A percentile compares a stretch with the other conserved stretches of the same genome.
phyloP scores from a whole-genome alignment of 2,329 filamentous ascomycete species.

The Graphilbum ipis-grandicollis region DNA sequence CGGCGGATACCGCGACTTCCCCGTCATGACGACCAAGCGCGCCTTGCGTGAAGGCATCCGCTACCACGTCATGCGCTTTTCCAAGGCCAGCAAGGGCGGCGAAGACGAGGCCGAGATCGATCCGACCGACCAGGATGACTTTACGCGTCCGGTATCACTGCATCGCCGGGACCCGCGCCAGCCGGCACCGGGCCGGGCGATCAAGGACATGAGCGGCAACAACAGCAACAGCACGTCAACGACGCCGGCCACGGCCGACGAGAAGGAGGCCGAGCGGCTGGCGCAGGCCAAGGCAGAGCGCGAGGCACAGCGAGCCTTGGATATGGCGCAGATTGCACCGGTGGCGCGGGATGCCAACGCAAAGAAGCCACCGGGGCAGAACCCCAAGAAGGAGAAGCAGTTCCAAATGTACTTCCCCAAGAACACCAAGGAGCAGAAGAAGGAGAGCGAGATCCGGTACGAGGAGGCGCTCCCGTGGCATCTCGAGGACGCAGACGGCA shows the following conservation, averaged over 20 bases:
- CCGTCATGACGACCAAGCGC: slow-evolving; percentile 70
- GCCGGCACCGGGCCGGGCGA: slow-evolving; percentile 42
- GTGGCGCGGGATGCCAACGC: slow-evolving; percentile 41
- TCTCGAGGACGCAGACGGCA: slow-evolving; percentile 88
- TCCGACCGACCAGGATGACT: slow-evolving; percentile 53
- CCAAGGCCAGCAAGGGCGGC: slow-evolving; percentile 38
- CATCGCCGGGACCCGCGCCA: slow-evolving; percentile 76
- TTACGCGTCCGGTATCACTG: slow-evolving; percentile 72
- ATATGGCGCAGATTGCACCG: slow-evolving; percentile 85
- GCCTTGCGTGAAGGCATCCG: slow-evolving; percentile 63
- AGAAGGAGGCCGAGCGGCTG: slow-evolving; percentile 42
- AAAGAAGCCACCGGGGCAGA: slow-evolving; percentile 19
- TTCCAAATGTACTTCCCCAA: slow-evolving; percentile 76
- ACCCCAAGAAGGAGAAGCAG: slow-evolving; percentile 56
- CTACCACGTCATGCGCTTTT: slow-evolving; percentile 73
- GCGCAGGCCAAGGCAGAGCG: slow-evolving; percentile 62
- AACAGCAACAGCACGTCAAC: too few relatives aligned
- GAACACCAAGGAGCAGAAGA: slow-evolving; percentile 62
- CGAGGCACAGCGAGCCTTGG: slow-evolving; percentile 70
- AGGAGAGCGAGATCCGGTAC: slow-evolving; percentile 56
- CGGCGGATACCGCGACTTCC: slow-evolving; percentile 28
- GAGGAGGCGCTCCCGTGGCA: slow-evolving; percentile 96
- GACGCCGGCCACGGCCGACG: slow-evolving; percentile 26
- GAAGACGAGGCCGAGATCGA: slow-evolving; percentile 37
- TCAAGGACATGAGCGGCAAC: slow-evolving; percentile 36